Evolutionary conservation across 83 land plant genomes (phyloP).

Genomic region (Thuja plicata): DNA sequence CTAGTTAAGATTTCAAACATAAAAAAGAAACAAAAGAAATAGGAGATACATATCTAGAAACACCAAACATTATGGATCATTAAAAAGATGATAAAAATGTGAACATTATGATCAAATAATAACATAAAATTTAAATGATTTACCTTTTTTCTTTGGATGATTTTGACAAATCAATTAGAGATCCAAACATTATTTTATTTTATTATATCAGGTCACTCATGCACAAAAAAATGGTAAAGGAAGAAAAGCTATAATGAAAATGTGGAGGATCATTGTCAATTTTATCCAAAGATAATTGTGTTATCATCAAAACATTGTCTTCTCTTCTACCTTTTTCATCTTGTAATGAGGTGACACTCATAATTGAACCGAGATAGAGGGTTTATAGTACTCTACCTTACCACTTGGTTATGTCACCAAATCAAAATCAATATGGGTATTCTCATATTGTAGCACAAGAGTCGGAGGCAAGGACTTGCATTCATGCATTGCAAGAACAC

Average conservation of each 20-base stretch:
- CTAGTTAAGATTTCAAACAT: neutral
- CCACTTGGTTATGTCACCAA: constrained; percentile 14
- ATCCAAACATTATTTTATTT: neutral
- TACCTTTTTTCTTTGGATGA: neutral
- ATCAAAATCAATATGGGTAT: neutral
- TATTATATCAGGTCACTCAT: neutral
- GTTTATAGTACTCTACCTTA: constrained; percentile 13
- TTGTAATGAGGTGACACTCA: neutral
- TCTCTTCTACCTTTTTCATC: neutral
- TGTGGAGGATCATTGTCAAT: neutral
- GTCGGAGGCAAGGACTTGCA: neutral
- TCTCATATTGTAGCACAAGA: neutral
- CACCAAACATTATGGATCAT: constrained; percentile 3
- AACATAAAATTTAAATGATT: neutral
- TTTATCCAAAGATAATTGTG: neutral
- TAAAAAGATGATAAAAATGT: neutral
- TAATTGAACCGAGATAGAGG: constrained; percentile 4
- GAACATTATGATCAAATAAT: neutral
- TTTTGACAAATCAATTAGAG: neutral
- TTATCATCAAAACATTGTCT: neutral
- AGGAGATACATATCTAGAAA: neutral
- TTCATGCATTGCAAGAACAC: neutral
- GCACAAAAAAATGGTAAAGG: neutral
- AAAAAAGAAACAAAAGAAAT: neutral
- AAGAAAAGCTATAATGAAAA: neutral